Evolutionary conservation across 2,329 filamentous ascomycete genomes (phyloP).

Genomic region (Calonectria hongkongensis): DNA sequence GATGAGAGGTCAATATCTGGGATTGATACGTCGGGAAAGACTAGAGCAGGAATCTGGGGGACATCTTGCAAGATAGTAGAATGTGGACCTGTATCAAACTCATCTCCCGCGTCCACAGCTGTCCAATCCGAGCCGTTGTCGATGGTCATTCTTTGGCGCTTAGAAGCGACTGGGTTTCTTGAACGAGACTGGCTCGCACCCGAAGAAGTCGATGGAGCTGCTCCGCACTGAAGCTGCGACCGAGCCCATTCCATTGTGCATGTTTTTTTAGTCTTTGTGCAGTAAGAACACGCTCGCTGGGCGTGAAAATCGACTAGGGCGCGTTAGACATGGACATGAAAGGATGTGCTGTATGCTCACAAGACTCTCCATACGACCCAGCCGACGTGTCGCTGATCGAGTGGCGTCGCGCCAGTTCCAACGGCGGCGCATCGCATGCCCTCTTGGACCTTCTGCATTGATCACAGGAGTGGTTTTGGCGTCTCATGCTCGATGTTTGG

Average conservation of each 20-base stretch:
- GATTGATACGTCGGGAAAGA: constrained; percentile 25
- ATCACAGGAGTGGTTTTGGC: constrained; percentile 52
- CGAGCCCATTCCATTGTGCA: constrained; percentile 41
- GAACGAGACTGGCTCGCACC: constrained; percentile 9
- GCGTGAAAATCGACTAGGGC: background rate
- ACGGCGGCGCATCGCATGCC: constrained; percentile 50
- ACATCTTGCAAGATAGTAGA: constrained; percentile 24
- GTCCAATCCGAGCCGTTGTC: background rate
- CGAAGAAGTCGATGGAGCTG: constrained; percentile 38
- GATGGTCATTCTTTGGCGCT: constrained; percentile 36
- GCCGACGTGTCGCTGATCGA: constrained; percentile 22
- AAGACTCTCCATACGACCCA: constrained; percentile 36
- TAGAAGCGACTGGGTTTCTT: constrained; percentile 3
- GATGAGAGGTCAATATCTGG: constrained; percentile 34
- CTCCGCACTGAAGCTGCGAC: constrained; percentile 38
- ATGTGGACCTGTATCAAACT: constrained; percentile 27
- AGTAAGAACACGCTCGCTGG: constrained; percentile 35
- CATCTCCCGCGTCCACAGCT: constrained; percentile 1
- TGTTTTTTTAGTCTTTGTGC: constrained; percentile 37
- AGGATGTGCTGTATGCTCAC: constrained; percentile 37
- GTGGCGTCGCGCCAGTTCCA: constrained; percentile 37
- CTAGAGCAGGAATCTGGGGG: constrained; percentile 25
- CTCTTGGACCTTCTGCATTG: constrained; percentile 52
- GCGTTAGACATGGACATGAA: background rate
- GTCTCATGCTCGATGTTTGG: constrained; percentile 44